Evolutionary conservation across 208 protist genomes (phyloP).

Genomic region (Acanthamoeba quina): DNA sequence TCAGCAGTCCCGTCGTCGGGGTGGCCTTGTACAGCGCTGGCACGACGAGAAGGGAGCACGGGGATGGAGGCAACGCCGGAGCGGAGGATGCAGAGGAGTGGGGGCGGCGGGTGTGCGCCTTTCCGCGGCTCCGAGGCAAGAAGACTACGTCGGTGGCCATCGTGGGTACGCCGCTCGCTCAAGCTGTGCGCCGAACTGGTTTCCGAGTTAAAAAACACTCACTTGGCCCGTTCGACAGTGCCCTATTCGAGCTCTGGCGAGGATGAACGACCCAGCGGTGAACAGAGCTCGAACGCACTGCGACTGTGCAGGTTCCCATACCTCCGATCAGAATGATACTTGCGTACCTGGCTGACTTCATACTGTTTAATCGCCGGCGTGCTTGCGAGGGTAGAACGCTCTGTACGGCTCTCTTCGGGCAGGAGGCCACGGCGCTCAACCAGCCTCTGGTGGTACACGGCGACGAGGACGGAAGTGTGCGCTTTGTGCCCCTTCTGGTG

Average conservation of each 20-base stretch:
- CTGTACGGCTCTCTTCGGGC: conserved; percentile 30
- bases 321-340: no score
- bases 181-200: not conserved
- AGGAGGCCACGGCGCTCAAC: not conserved
- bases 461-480: conserved; percentile 4
- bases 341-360: not conserved
- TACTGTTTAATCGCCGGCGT: not conserved
- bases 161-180: not conserved
- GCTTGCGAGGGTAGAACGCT: not conserved
- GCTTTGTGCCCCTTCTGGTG: conserved; percentile 12
- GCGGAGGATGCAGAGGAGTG: not conserved
- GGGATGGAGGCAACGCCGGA: not conserved
- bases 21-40: conserved; percentile 23
- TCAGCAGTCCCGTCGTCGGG: conserved; percentile 10
- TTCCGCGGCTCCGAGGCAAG: not conserved
- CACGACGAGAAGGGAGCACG: not conserved
- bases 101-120: not conserved
- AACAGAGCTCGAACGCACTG: no score
- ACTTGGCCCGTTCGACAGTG: no score
- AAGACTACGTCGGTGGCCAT: not conserved
- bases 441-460: conserved; percentile 40
- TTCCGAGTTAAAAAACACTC: no score
- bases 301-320: no score
- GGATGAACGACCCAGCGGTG: not conserved
- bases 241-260: not conserved